These are phyloP conservation scores for Pseudogymnoascus sp. DNA, from an alignment of 2,329 filamentous ascomycete species.

Conservation along the genomic window DNA sequence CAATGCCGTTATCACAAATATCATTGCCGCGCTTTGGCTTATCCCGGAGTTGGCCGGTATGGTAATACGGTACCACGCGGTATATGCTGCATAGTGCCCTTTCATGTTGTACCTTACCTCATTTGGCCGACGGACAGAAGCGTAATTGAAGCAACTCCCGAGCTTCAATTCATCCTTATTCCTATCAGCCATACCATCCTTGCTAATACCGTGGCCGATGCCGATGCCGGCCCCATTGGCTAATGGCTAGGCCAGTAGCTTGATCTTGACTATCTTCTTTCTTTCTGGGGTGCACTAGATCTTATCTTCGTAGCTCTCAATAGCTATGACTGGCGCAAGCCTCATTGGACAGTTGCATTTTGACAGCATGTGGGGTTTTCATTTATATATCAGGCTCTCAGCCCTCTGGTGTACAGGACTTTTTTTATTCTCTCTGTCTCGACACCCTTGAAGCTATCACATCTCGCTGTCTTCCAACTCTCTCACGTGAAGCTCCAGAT, in stretches of 20 bases:
- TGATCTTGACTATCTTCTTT: not conserved
- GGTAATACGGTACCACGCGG: not conserved
- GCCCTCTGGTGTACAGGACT: not conserved
- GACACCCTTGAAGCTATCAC: not conserved
- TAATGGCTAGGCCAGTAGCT: not conserved
- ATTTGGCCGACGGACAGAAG: not conserved
- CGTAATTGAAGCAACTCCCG: not conserved
- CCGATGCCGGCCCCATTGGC: not conserved
- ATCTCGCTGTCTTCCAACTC: not conserved
- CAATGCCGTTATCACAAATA: not conserved
- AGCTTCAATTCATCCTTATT: not conserved
- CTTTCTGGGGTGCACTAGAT: not conserved
- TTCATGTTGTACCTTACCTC: not conserved
- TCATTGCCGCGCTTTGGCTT: not conserved
- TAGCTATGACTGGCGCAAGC: not conserved
- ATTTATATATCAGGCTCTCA: not conserved
- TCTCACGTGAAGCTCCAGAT: slow-evolving; percentile 3
- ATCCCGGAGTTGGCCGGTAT: not conserved
- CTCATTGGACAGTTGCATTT: not conserved
- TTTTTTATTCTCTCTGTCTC: not conserved
- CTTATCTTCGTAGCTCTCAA: not conserved
- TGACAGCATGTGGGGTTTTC: not conserved
- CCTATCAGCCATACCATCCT: not conserved
- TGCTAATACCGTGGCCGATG: not conserved
- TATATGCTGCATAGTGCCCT: not conserved